phyloP scores from a whole-genome alignment of 179 eudicot genomes.

The Beta lomatogona region DNA sequence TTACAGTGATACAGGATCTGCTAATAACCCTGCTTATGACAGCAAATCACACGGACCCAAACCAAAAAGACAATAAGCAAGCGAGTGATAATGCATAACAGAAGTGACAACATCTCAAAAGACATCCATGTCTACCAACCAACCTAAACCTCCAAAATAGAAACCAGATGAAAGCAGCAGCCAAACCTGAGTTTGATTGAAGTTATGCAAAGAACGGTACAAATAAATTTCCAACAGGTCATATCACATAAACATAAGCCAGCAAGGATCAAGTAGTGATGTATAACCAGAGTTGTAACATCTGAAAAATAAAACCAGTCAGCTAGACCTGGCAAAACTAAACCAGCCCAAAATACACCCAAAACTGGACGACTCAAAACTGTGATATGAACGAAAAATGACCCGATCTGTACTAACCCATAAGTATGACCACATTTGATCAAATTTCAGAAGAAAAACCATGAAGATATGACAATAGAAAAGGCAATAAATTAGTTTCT shows the following conservation, averaged over 20 bases:
- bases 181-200: neutral
- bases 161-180: slow-evolving; percentile 1
- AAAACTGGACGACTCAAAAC: neutral
- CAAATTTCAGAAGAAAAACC: neutral
- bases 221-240: neutral
- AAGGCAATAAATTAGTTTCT: no score
- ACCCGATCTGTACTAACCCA: neutral
- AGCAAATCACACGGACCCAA: slow-evolving; percentile 2
- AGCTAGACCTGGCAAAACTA: neutral
- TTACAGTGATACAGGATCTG: neutral
- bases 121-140: neutral
- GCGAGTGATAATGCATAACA: neutral
- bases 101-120: neutral
- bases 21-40: neutral
- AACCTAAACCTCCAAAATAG: no score
- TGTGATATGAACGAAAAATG: neutral
- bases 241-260: neutral
- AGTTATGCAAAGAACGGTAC: neutral
- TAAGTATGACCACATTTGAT: neutral
- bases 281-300: neutral
- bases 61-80: neutral
- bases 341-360: neutral
- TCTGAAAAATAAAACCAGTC: neutral
- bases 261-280: neutral
- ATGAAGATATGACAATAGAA: no score